Evolutionary conservation across 129 eudicot genomes (phyloP), one percentile per base, ranked within the genome.

Genomic region (Apium graveolens): DNA sequence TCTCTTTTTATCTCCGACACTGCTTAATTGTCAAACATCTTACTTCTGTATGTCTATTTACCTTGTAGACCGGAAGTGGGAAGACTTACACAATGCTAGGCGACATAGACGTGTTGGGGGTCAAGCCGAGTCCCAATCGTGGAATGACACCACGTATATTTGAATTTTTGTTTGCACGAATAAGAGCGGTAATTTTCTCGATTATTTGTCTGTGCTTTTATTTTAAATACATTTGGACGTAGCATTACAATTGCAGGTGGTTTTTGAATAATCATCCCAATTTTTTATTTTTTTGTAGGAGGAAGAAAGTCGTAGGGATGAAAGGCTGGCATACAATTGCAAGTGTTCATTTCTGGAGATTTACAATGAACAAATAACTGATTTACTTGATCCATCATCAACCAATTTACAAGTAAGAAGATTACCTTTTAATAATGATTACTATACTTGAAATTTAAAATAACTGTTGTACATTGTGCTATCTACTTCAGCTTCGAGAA

Each of bases 111-210:
- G 97, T 85, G 78, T 82, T 92, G 55, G 95, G 88, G 84, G 75
- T 88, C 60, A 89, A 76, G 77, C 97, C 91, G 29, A 92, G 97
- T 83, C 87, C 88, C 53, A 83, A 96, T 76, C 88, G 99, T 26
- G 99, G 99, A 83, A 92, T 96, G 95, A 96, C 97, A 7, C 99
- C 99, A 65, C 88, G 99, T 31, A 92, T 92, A 87, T 96, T 96
- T 86, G 97, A 96, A 77, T 96, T 86, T 78, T 84, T 96, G 84
- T 96, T 96, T 81, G 97, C 97, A 70, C 87, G 99, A 86, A 96
- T 96, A 39, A 78, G 87, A 85, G 97, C 92, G 82, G 99, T 95
- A 88, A 80, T 26, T 79, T 38, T 83, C 32, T 74, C 21, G 39
- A 73, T 43, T 68, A 60, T 71, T 80, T 62, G 29, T 71, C 72